Evolutionary conservation across 192 early-diverging fungal species (phyloP).

Genomic region (Coemansia sp.): DNA sequence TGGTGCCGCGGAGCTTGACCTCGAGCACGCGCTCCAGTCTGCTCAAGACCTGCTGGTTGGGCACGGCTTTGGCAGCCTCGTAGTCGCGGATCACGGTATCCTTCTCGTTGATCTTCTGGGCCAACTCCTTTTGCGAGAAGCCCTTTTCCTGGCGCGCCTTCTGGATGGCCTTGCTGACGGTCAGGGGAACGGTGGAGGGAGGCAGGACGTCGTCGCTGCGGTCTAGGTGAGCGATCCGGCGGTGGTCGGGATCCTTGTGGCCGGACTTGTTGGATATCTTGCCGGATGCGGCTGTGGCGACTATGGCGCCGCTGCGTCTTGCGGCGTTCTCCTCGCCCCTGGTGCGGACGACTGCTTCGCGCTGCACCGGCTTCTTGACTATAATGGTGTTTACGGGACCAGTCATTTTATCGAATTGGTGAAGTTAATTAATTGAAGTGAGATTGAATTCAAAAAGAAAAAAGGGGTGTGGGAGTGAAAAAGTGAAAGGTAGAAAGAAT

Average conservation of each 20-base stretch:
- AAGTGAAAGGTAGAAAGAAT: too few species aligned
- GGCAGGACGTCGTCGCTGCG: slow-evolving; percentile 81
- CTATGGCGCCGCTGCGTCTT: slow-evolving; percentile 12
- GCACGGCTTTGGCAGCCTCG: slow-evolving; percentile 79
- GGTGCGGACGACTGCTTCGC: slow-evolving; percentile 2
- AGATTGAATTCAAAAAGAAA: too few species aligned
- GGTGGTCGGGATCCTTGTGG: slow-evolving; percentile 62
- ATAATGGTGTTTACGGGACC: slow-evolving; percentile 5
- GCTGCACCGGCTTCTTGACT: slow-evolving; percentile 16
- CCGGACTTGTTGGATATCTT: slow-evolving; percentile 58
- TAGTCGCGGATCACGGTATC: slow-evolving; percentile 88
- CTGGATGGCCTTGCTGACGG: slow-evolving; percentile 79
- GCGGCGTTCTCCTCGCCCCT: slow-evolving; percentile 17
- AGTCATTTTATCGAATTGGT: too few species aligned
- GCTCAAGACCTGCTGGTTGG: slow-evolving; percentile 85
- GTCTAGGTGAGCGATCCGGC: slow-evolving; percentile 82
- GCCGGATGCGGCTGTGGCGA: slow-evolving; percentile 10
- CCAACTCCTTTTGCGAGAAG: slow-evolving; percentile 87
- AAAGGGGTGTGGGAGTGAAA: too few species aligned
- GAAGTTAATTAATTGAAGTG: too few species aligned
- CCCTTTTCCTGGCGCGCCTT: slow-evolving; percentile 73
- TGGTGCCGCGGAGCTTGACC: slow-evolving; percentile 83
- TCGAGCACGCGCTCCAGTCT: slow-evolving; percentile 88
- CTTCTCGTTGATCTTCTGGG: slow-evolving; percentile 90
- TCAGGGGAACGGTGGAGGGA: slow-evolving; percentile 62